Evolutionary conservation across 108 stramenopile genomes (phyloP).

Genomic region (Cafeteria roenbergensis): DNA sequence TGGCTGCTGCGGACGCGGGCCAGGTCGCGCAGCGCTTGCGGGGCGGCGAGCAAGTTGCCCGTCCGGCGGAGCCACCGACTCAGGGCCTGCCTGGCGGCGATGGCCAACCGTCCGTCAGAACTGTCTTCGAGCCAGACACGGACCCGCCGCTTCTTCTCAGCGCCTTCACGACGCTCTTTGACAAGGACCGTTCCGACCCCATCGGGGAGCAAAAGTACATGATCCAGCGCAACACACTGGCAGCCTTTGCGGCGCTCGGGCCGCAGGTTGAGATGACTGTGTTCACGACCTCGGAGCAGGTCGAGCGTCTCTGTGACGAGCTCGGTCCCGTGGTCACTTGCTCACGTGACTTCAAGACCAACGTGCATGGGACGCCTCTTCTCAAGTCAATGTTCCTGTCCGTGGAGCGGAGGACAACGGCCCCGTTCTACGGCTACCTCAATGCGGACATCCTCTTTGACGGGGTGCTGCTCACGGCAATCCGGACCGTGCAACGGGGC

Average conservation of each 20-base stretch:
- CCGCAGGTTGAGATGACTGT: background rate
- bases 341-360: background rate
- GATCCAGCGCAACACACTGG: background rate
- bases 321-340: background rate
- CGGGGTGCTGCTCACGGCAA: background rate
- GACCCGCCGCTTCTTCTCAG: background rate
- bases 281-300: background rate
- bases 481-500: background rate
- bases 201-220: background rate
- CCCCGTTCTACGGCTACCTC: background rate
- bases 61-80: background rate
- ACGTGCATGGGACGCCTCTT: background rate
- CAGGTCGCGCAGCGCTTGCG: too few relatives aligned
- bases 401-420: background rate
- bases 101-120: background rate
- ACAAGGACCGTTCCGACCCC: background rate
- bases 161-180: background rate
- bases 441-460: background rate
- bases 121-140: background rate
- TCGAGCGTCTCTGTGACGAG: background rate
- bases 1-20: background rate
- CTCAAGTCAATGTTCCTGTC: background rate
- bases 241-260: background rate
- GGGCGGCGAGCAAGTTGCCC: background rate
- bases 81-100: background rate